These are phyloP conservation scores for Ophiostoma angusticollis DNA, from an alignment of 2,329 filamentous ascomycete genomes.

Conservation along the genomic window DNA sequence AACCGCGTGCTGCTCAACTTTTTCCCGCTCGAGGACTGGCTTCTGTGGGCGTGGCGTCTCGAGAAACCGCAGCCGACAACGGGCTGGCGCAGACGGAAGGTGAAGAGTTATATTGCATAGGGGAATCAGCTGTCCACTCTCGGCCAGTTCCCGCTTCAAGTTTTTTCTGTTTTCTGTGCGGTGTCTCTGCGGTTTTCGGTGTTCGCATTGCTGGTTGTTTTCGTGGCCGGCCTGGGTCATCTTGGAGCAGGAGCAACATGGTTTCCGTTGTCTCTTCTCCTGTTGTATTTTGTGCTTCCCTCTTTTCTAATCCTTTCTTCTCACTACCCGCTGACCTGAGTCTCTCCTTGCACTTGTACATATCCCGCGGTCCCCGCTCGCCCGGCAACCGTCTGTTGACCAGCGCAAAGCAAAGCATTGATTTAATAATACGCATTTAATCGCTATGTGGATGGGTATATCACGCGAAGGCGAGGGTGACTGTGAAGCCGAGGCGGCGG, in stretches of 20 bases:
- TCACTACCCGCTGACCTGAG: too few relatives aligned
- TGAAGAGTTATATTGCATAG: neutral
- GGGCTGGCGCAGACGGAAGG: slow-evolving; percentile 14
- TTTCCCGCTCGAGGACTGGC: slow-evolving; percentile 41
- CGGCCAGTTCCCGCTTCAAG: neutral
- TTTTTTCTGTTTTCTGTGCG: neutral
- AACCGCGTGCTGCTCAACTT: slow-evolving; percentile 40
- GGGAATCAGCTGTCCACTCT: neutral
- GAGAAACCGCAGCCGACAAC: slow-evolving; percentile 49
- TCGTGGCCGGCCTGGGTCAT: neutral
- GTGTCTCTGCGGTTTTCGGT: too few relatives aligned
- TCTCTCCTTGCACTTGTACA: too few relatives aligned
- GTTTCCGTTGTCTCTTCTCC: too few relatives aligned
- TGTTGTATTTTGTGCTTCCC: neutral
- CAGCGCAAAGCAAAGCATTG: neutral
- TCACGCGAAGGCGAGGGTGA: slow-evolving; percentile 5
- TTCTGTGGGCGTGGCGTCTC: slow-evolving; percentile 47
- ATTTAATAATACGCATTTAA: too few relatives aligned
- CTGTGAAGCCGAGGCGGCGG: slow-evolving; percentile 12
- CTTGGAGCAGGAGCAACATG: neutral
- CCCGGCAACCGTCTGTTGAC: too few relatives aligned
- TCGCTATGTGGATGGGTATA: neutral
- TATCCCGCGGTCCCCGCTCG: too few relatives aligned
- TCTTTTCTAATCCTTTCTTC: neutral
- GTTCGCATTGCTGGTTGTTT: neutral